These are phyloP conservation scores for Populus alba DNA, from an alignment of 345 rosid species.

Conservation along the genomic window DNA sequence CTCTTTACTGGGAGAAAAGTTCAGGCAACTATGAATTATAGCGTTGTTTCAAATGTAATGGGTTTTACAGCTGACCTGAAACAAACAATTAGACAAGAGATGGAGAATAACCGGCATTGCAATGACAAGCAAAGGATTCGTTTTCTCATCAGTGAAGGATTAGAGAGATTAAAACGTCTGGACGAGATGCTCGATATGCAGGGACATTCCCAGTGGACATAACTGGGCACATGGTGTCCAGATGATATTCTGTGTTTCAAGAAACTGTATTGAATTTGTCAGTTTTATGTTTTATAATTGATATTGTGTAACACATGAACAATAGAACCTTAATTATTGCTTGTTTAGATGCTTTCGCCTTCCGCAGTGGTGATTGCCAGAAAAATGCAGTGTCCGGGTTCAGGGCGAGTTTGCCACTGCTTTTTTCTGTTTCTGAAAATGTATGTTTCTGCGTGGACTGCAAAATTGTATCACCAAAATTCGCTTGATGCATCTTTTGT, in stretches of 20 bases:
- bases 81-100: slow-evolving; percentile 61
- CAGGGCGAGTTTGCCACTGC: background rate
- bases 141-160: slow-evolving; percentile 70
- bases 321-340: too few species aligned
- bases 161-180: slow-evolving; percentile 62
- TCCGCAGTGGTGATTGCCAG: background rate
- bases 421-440: background rate
- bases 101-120: slow-evolving; percentile 65
- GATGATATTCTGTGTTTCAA: background rate
- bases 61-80: slow-evolving; percentile 53
- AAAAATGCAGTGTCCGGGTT: background rate
- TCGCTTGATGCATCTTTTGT: too few species aligned
- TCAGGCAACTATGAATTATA: background rate
- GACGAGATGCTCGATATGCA: slow-evolving; percentile 91
- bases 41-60: background rate
- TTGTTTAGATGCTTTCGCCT: background rate
- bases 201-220: slow-evolving; percentile 35
- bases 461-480: too few species aligned
- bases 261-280: background rate
- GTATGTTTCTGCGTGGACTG: background rate
- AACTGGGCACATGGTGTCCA: background rate
- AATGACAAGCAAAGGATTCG: slow-evolving; percentile 64
- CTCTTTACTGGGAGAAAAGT: background rate
- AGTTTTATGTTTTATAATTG: too few species aligned
- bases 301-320: background rate